Percentiles rank a stretch among this genome's conserved stretches.
phyloP scores from a whole-genome alignment of 257 asterid genomes.

The Gentiana macrophylla region DNA sequence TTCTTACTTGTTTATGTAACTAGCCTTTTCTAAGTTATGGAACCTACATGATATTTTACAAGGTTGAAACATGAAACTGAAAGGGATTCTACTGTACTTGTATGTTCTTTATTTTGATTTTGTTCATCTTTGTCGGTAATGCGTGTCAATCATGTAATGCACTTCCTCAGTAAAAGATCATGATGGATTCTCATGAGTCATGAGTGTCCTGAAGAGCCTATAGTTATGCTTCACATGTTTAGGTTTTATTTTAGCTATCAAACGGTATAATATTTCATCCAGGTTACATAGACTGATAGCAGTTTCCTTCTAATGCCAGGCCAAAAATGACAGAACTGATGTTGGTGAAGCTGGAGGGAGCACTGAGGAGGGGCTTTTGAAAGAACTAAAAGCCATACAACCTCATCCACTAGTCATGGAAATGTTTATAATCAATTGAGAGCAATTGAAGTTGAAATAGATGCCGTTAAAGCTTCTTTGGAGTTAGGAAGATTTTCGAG shows the following conservation, averaged over 20 bases:
- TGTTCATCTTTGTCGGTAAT: no score
- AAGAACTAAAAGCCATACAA: constrained; percentile 27
- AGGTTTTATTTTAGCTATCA: not conserved
- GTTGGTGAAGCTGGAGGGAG: constrained; percentile 28
- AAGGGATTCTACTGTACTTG: no score
- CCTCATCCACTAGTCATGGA: constrained; percentile 29
- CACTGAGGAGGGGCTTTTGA: constrained; percentile 32
- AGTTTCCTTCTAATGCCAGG: constrained; percentile 31
- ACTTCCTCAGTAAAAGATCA: no score
- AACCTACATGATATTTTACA: no score
- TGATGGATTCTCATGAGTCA: not conserved
- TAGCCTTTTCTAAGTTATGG: no score
- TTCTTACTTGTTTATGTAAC: no score
- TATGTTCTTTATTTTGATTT: not conserved
- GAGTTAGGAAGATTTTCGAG: constrained; percentile 47
- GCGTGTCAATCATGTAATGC: no score
- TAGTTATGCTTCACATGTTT: not conserved
- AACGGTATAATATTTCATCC: not conserved
- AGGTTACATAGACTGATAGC: constrained; percentile 8
- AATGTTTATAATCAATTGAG: constrained; percentile 52
- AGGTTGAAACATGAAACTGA: no score
- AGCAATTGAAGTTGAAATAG: constrained; percentile 71
- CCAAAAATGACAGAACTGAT: constrained; percentile 34
- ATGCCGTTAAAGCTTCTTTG: constrained; percentile 70
- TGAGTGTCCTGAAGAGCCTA: constrained; percentile 1